These are phyloP conservation scores for Ceratobasidium sp. DNA, from an alignment of 1,284 basidiomycete species.

Conservation along the genomic window DNA sequence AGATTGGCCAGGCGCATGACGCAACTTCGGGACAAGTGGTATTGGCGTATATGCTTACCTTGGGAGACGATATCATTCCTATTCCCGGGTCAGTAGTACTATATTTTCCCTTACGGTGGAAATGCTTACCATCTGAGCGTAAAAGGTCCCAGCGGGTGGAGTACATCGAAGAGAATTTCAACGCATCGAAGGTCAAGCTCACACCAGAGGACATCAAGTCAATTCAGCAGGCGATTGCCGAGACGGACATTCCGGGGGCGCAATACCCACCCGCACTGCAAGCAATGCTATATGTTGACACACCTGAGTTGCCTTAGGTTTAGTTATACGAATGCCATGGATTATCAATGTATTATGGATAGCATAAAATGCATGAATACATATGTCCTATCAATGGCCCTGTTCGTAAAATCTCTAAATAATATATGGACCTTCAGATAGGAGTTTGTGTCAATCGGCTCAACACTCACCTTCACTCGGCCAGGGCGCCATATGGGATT, in stretches of 20 bases:
- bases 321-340: too few species aligned
- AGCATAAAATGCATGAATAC: too few species aligned
- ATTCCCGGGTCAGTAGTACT: slow-evolving; percentile 46
- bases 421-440: too few species aligned
- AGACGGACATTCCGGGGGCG: slow-evolving; percentile 43
- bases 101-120: background rate
- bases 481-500: too few species aligned
- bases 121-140: background rate
- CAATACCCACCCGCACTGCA: slow-evolving; percentile 13
- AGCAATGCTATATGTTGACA: slow-evolving; percentile 22
- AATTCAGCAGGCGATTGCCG: slow-evolving; percentile 50
- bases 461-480: too few species aligned
- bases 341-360: too few species aligned
- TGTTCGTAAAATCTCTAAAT: too few species aligned
- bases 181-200: slow-evolving; percentile 50
- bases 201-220: slow-evolving; percentile 50
- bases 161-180: slow-evolving; percentile 56
- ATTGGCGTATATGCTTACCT: slow-evolving; percentile 53
- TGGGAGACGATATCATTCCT: slow-evolving; percentile 49
- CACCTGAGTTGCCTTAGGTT: slow-evolving; percentile 13
- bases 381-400: too few species aligned
- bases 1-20: slow-evolving; percentile 50
- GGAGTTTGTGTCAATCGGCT: too few species aligned
- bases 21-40: slow-evolving; percentile 52
- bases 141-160: slow-evolving; percentile 43